These are phyloP conservation scores for Vaccinium myrtillus DNA, from an alignment of 148 eudicot genomes.

Conservation along the genomic window DNA sequence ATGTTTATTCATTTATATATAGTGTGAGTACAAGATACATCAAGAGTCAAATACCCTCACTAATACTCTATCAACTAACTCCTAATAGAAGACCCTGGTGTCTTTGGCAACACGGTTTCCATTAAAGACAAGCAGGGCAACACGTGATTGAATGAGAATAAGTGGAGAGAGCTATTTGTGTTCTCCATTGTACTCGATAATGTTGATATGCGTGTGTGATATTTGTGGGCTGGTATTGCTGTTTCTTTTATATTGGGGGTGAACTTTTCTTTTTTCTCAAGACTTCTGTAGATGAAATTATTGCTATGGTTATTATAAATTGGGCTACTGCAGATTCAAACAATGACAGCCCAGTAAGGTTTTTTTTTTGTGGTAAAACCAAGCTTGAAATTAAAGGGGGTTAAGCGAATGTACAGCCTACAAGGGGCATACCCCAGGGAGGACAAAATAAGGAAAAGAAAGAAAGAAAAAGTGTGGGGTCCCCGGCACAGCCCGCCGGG, in stretches of 20 bases:
- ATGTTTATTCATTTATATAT: too few relatives aligned
- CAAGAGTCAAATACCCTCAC: too few relatives aligned
- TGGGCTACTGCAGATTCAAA: neutral
- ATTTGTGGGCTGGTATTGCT: neutral
- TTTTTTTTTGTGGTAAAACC: too few relatives aligned
- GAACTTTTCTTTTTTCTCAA: neutral
- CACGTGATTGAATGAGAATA: neutral
- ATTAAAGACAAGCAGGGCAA: neutral
- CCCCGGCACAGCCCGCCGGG: too few relatives aligned
- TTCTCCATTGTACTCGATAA: neutral
- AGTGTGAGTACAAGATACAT: too few relatives aligned
- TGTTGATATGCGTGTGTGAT: neutral
- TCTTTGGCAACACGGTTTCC: neutral
- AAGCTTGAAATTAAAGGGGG: too few relatives aligned
- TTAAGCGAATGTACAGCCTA: too few relatives aligned
- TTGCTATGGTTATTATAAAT: neutral
- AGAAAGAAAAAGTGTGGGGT: too few relatives aligned
- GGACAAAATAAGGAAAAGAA: too few relatives aligned
- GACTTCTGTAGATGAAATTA: neutral
- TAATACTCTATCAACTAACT: too few relatives aligned
- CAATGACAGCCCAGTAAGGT: neutral
- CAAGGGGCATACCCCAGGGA: too few relatives aligned
- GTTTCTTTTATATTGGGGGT: neutral
- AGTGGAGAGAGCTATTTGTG: neutral
- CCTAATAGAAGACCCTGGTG: too few relatives aligned